Conservation (phyloP, 169 alveolate species). For the Babesia divergens region DNA sequence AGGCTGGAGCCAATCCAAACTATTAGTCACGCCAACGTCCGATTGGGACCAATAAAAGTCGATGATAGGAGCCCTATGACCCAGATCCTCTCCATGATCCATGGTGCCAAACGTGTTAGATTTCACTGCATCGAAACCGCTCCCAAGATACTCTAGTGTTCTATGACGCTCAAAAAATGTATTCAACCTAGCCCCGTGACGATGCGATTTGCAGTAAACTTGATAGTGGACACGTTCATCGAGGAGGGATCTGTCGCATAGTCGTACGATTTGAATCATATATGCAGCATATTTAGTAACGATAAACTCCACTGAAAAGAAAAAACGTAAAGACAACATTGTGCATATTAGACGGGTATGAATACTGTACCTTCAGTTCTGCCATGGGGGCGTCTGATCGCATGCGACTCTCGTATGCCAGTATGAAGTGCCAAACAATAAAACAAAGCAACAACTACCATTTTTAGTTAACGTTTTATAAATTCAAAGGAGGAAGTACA, state of each 20-base stretch:
- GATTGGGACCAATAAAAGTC: conserved; percentile 60
- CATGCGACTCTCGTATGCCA: too few species aligned
- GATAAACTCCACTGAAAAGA: too few species aligned
- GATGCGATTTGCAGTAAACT: conserved; percentile 37
- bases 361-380: too few species aligned
- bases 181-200: conserved; percentile 55
- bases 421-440: neutral
- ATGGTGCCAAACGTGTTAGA: conserved; percentile 42
- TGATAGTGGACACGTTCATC: conserved; percentile 3
- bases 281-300: too few species aligned
- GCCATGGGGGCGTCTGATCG: too few species aligned
- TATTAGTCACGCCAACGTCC: conserved; percentile 63
- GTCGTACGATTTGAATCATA: too few species aligned
- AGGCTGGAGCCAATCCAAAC: conserved; percentile 62
- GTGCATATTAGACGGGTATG: too few species aligned
- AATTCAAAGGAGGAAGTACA: neutral
- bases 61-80: conserved; percentile 57
- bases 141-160: conserved; percentile 53
- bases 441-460: neutral
- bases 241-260: too few species aligned
- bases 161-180: neutral
- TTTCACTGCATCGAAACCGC: conserved; percentile 59
- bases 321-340: too few species aligned
- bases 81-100: conserved; percentile 61
- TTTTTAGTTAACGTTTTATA: neutral